Base-by-base conservation (phyloP, 2,329 filamentous ascomycete genomes). In the Dactylellina parvicollis region DNA sequence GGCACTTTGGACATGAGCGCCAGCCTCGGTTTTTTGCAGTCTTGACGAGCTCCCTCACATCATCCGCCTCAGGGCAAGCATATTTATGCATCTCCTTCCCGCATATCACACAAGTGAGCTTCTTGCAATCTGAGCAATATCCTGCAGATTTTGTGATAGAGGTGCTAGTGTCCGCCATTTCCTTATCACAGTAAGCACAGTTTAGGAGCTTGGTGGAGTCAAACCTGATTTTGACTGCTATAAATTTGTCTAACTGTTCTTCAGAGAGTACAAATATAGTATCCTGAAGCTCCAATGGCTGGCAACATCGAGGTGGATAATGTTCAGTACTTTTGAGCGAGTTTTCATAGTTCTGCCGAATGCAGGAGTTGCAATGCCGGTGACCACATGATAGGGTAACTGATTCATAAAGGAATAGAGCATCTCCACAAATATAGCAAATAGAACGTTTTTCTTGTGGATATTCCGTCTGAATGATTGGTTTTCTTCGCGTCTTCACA, bases 301-400 rank as follows among this genome's bases (percentile, higher is more conserved):
- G 12, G 26, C 67, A 72, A 14, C 67, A 72, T 14, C 44, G 30
- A 16, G 67, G 67, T 28, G 67, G 67, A 28, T 60, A 72, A 14
- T 34, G n/a, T 3, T 50, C 30, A 1, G 59, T 32, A 32, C 18
- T 12, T 3, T 40, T 55, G 14, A 72, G 4, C 12, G 40, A 28
- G 1, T 34, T 46, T 14, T 65, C 28, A 12, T 46, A 65, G n/a
- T 65, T 72, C 5, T 44, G n/a, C 2, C 20, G 32, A 8, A 72
- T 20, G 9, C 67, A 72, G 3, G n/a, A 18, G 1, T 72, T 32
- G 10, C 67, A 72, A 14, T 72, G 46, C 3, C 30, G 9, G 24
- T 65, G 67, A 8, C 32, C 16, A n/a, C 67, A 72, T 1, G 26
- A 1, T 1, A 65, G 20, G 0, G 38, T 14, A 5, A 61, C 30